Evolutionary conservation across 2,329 filamentous ascomycete genomes (phyloP).

Genomic region (Calycina herbarum): DNA sequence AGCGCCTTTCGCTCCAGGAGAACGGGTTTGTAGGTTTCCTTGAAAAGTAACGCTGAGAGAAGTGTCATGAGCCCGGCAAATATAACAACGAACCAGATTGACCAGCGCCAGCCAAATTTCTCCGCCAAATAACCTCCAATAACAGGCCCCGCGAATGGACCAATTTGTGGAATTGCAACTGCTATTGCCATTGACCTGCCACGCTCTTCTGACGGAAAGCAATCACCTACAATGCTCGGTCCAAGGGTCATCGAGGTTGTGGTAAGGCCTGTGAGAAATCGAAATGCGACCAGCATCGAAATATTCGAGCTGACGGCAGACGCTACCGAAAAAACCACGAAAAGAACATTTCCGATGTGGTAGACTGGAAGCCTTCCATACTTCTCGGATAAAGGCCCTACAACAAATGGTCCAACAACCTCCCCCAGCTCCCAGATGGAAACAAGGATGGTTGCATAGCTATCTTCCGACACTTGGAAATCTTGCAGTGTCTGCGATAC

Average conservation of each 20-base stretch:
- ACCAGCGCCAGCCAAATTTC: neutral
- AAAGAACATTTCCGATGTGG: neutral
- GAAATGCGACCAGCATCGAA: neutral
- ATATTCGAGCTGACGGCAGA: neutral
- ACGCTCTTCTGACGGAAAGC: neutral
- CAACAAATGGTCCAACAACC: neutral
- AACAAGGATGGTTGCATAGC: neutral
- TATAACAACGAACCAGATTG: neutral
- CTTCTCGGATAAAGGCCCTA: neutral
- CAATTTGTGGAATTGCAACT: neutral
- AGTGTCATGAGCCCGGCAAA: neutral
- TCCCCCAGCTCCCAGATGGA: constrained; percentile 1
- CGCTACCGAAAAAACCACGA: neutral
- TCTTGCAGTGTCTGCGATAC: neutral
- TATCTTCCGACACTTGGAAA: neutral
- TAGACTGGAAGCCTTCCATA: neutral
- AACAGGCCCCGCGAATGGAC: neutral
- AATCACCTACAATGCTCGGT: neutral
- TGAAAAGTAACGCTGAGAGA: neutral
- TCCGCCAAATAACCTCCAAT: neutral
- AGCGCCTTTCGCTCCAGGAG: neutral
- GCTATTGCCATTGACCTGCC: neutral
- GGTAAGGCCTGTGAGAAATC: neutral
- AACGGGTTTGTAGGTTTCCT: neutral
- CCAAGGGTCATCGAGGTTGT: neutral